phyloP scores from a whole-genome alignment of 495 filamentous ascomycete species.

The Penicillium longicatenatum region DNA sequence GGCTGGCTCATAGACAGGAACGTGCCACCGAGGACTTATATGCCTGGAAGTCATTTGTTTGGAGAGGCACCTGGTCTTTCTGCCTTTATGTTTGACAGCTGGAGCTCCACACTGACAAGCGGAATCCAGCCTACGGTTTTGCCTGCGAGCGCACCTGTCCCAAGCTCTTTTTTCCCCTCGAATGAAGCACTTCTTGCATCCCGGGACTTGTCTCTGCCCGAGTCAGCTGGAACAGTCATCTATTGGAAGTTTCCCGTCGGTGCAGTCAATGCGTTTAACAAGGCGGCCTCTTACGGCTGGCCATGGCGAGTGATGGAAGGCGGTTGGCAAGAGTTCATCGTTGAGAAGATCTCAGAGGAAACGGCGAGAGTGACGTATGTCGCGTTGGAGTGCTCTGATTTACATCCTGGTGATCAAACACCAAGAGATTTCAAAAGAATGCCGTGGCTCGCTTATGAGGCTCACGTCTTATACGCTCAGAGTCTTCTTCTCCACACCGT shows the following conservation, averaged over 20 bases:
- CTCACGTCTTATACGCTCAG: slow-evolving; percentile 22
- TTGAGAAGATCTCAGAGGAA: slow-evolving; percentile 14
- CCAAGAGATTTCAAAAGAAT: slow-evolving; percentile 6
- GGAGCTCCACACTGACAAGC: not conserved
- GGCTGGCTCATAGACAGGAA: slow-evolving; percentile 10
- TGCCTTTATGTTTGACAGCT: not conserved
- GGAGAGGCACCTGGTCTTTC: not conserved
- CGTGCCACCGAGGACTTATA: not conserved
- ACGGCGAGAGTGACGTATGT: slow-evolving; percentile 18
- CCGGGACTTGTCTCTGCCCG: not conserved
- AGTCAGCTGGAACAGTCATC: not conserved
- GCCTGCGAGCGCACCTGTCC: not conserved
- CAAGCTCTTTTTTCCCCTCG: not conserved
- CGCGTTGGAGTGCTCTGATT: slow-evolving; percentile 10
- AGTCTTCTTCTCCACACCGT: slow-evolving; percentile 10
- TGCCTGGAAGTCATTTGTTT: not conserved
- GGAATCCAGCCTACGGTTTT: not conserved
- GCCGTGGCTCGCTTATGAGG: slow-evolving; percentile 16
- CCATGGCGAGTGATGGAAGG: slow-evolving; percentile 24
- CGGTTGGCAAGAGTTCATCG: slow-evolving; percentile 19
- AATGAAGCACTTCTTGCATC: not conserved
- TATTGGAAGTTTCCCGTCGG: slow-evolving; percentile 8
- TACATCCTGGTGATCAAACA: slow-evolving; percentile 7
- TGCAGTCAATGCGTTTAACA: slow-evolving; percentile 5
- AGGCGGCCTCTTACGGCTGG: slow-evolving; percentile 11